Percentiles rank a stretch among this genome's conserved stretches.
Evolutionary conservation across 192 early-diverging fungal genomes (phyloP).

Genomic region (Oehlia diaphana): DNA sequence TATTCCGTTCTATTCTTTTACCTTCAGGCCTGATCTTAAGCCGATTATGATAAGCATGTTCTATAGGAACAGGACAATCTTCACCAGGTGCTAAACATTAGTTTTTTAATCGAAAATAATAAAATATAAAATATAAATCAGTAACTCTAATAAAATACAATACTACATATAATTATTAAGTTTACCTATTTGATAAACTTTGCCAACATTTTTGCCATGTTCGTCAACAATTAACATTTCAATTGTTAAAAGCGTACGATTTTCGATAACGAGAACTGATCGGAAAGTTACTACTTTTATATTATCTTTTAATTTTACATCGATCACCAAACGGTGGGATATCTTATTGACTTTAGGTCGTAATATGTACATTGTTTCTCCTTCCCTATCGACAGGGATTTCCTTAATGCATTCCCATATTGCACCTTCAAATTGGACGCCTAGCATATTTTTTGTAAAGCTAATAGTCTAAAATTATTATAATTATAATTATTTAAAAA

Average conservation of each 20-base stretch:
- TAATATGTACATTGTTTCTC: constrained; percentile 74
- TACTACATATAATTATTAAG: constrained; percentile 27
- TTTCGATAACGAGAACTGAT: constrained; percentile 80
- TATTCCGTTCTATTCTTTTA: constrained; percentile 18
- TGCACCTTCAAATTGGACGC: constrained; percentile 80
- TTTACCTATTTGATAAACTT: constrained; percentile 53
- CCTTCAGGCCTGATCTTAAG: constrained; percentile 82
- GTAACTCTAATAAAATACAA: background rate
- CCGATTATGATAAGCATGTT: constrained; percentile 76
- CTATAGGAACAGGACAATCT: constrained; percentile 84
- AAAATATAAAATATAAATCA: background rate
- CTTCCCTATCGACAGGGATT: constrained; percentile 88
- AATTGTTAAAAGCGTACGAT: constrained; percentile 74
- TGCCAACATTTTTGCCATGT: constrained; percentile 54
- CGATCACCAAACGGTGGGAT: constrained; percentile 81
- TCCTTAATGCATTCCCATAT: constrained; percentile 91
- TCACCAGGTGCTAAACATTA: constrained; percentile 66
- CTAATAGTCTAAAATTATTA: background rate
- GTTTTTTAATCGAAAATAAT: too few species aligned
- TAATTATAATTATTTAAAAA: background rate
- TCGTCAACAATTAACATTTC: constrained; percentile 79
- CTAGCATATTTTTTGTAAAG: constrained; percentile 71
- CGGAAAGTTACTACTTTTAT: constrained; percentile 93
- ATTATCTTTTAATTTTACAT: constrained; percentile 82
- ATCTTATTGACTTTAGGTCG: constrained; percentile 80